These are phyloP conservation scores for Straminergon stramineum DNA, from an alignment of 225 moss, liverwort and hornwort species.

Conservation along the genomic window DNA sequence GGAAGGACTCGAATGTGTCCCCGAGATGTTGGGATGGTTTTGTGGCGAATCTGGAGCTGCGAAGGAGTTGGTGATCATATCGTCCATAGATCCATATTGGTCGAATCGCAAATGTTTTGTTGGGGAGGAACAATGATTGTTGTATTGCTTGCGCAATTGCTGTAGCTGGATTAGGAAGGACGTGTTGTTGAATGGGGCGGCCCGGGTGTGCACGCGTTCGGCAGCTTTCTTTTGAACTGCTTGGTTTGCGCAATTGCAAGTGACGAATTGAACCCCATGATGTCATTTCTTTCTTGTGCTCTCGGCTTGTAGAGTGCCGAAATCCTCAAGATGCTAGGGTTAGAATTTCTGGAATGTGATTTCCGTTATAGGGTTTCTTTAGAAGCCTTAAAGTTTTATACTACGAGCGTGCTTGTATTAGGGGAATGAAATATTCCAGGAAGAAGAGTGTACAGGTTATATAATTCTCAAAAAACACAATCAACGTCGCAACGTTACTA, in stretches of 20 bases:
- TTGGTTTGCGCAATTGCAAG: background rate
- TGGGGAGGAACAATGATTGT: background rate
- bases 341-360: background rate
- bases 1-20: background rate
- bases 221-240: conserved; percentile 21
- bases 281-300: background rate
- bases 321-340: background rate
- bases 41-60: background rate
- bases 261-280: conserved; percentile 15
- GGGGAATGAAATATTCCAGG: background rate
- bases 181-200: conserved; percentile 34
- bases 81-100: conserved; percentile 32
- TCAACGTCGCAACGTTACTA: background rate
- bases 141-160: background rate
- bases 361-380: background rate
- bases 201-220: background rate
- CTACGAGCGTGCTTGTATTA: background rate
- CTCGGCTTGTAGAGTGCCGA: background rate
- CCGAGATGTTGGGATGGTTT: background rate
- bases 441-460: background rate
- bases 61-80: conserved; percentile 3
- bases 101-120: background rate
- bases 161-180: conserved; percentile 29
- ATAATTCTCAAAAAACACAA: background rate
- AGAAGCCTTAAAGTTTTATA: background rate